Evolutionary conservation across 805 yeast genomes (phyloP).

Genomic region (Wickerhamiella allomyrinae): DNA sequence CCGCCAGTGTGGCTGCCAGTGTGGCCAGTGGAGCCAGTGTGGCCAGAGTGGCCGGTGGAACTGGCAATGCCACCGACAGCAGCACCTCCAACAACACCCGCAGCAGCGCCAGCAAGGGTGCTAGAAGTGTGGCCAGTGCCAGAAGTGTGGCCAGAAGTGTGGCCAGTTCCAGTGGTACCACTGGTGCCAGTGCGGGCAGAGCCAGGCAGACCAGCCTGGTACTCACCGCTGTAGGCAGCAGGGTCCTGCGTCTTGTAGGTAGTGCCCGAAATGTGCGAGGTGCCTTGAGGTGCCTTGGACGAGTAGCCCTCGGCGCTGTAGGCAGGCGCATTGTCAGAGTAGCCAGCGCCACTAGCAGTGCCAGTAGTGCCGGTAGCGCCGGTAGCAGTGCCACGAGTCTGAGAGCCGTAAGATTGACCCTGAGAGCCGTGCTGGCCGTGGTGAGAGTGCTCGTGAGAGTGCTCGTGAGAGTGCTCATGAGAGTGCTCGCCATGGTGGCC

Average conservation of each 20-base stretch:
- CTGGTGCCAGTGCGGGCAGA: neutral
- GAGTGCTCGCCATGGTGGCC: no score
- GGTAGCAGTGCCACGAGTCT: neutral
- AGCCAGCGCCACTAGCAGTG: neutral
- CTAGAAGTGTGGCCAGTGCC: neutral
- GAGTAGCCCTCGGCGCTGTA: no score
- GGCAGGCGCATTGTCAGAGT: no score
- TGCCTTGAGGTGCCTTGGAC: no score
- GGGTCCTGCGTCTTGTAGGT: neutral
- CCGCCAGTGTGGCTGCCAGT: neutral
- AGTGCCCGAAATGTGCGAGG: neutral
- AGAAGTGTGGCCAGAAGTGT: neutral
- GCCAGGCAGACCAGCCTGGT: neutral
- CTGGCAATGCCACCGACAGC: slow-evolving; percentile 1
- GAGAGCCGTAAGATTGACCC: no score
- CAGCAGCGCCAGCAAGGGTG: neutral
- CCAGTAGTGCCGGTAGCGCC: neutral
- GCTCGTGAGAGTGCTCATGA: neutral
- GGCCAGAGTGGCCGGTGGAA: neutral
- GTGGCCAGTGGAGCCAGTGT: neutral
- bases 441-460: neutral
- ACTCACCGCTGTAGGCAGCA: neutral
- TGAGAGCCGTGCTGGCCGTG: neutral
- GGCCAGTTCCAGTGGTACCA: neutral
- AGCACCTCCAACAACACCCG: neutral